Base-by-base conservation (phyloP, 495 filamentous ascomycete species). In the Cenococcum geophilum region DNA sequence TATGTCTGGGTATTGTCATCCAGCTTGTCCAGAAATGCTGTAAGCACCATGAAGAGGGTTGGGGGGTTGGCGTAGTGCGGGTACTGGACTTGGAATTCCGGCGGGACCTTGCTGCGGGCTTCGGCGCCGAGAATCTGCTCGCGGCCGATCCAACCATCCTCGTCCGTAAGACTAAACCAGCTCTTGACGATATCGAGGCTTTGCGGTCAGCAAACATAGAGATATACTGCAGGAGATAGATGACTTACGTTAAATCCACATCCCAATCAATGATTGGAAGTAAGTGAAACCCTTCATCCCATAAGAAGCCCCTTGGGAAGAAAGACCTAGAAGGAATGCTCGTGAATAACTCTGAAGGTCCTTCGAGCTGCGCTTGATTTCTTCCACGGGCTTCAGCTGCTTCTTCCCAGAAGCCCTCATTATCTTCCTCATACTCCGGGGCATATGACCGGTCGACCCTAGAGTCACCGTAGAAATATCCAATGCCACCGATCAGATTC, bases 1-100 rank as follows among this genome's bases (percentile, higher is more conserved):
- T 37, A 40, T 10, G 23, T 43, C 49, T 58, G n/a, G 18, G 23
- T 37, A 5, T 21, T 8, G 5, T 62, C 60, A 32, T 63, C 62
- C 18, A 95, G 77, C 69, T 86, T 92, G 64, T 89, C 85, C 60
- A 96, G 78, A 64, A 96, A 91, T 14, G 79, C 78, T 60, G 93
- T 88, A 16, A 98, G 72, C 52, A 93, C 84, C 64, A 97, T 82
- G 75, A 96, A 97, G 5, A 98, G 81, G 0, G 93, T 97, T n/a
- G 93, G 93, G 0, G 93, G 95, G 73, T 98, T 98, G 52, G 93
- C 93, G 68, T 97, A 97, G 72, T 97, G 93, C 27, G 93, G 93
- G 72, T 97, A 97, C 67, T 98, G 93, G 34, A 89, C 81, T 62
- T 96, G 95, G 72, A 98, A 98, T 73, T 98, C 92, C n/a, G 75